These are phyloP conservation scores for Rubia balearica DNA, from an alignment of 305 asterid species.

Conservation along the genomic window DNA sequence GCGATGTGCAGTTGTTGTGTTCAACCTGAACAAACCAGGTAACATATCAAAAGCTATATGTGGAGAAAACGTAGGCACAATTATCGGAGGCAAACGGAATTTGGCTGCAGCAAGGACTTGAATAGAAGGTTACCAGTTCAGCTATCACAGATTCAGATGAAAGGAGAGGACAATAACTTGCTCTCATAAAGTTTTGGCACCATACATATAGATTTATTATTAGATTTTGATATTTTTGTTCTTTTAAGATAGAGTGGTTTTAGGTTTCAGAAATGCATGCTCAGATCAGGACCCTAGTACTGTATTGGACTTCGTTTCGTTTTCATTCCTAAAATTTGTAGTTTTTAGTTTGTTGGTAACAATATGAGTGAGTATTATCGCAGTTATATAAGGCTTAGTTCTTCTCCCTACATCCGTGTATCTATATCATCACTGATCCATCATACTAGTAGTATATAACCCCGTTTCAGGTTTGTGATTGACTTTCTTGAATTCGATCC, in stretches of 20 bases:
- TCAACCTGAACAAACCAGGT: slow-evolving; percentile 73
- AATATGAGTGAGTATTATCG: too few relatives aligned
- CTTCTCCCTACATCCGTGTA: too few relatives aligned
- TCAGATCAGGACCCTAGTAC: not conserved
- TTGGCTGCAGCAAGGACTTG: slow-evolving; percentile 35
- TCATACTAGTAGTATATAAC: too few relatives aligned
- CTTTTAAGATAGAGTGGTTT: not conserved
- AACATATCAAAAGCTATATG: slow-evolving; percentile 77
- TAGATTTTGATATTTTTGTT: not conserved
- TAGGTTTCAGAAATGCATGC: not conserved
- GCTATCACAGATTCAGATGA: not conserved
- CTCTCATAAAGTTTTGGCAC: not conserved
- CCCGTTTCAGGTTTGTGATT: too few relatives aligned
- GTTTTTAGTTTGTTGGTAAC: not conserved
- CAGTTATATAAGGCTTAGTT: too few relatives aligned
- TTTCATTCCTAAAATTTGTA: not conserved
- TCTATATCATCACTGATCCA: too few relatives aligned
- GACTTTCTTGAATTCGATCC: too few relatives aligned
- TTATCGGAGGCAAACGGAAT: slow-evolving; percentile 53
- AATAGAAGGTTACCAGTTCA: slow-evolving; percentile 10
- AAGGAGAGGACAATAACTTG: not conserved
- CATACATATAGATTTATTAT: not conserved
- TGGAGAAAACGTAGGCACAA: slow-evolving; percentile 85
- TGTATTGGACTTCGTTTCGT: not conserved
- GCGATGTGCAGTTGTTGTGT: slow-evolving; percentile 69